Percentiles rank a stretch among this genome's conserved stretches.
phyloP scores from a whole-genome alignment of 164 flowering plant species.

The Vitis rotundifolia region DNA sequence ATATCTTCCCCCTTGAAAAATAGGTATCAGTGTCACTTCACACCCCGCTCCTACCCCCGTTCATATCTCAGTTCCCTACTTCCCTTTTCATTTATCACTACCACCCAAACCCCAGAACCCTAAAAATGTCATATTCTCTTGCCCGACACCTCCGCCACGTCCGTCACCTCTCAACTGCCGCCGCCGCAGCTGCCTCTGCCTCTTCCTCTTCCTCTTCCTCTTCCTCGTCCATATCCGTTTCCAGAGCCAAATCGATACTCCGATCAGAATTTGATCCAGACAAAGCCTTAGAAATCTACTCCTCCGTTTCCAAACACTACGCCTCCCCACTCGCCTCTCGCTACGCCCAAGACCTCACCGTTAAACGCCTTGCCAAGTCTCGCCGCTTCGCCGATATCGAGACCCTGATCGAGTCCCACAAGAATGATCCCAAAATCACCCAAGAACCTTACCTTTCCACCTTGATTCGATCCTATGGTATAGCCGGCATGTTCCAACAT shows the following conservation, averaged over 20 bases:
- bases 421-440: constrained; percentile 54
- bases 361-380: constrained; percentile 67
- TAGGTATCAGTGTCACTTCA: not conserved
- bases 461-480: constrained; percentile 70
- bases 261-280: constrained; percentile 57
- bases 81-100: too few relatives aligned
- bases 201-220: constrained; percentile 7
- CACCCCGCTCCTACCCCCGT: not conserved
- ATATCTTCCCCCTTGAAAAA: too few relatives aligned
- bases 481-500: constrained; percentile 76
- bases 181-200: constrained; percentile 17
- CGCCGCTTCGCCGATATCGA: constrained; percentile 70
- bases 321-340: constrained; percentile 49
- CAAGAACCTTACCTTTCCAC: constrained; percentile 59
- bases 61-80: not conserved
- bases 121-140: constrained; percentile 31
- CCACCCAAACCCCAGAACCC: constrained; percentile 13
- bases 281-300: constrained; percentile 60
- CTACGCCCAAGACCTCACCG: constrained; percentile 58
- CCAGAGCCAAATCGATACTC: constrained; percentile 47
- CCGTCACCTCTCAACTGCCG: constrained; percentile 34
- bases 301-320: constrained; percentile 40
- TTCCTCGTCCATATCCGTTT: constrained; percentile 41
- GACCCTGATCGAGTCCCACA: constrained; percentile 62
- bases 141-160: constrained; percentile 35